These are phyloP conservation scores for Sporothrix protearum DNA, from an alignment of 2,329 filamentous ascomycete genomes.

Conservation along the genomic window DNA sequence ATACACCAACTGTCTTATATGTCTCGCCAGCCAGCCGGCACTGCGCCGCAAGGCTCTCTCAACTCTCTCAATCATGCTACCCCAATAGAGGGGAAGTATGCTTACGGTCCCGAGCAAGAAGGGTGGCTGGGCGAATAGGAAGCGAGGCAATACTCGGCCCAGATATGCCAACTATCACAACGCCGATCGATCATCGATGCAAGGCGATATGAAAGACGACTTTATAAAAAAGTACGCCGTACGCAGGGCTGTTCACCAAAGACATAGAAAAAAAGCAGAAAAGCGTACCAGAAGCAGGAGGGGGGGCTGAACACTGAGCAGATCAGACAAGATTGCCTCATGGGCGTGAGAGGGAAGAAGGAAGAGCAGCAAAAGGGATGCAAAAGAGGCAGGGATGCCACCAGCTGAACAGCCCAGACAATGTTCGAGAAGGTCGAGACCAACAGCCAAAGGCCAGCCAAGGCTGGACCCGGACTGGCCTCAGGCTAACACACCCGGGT, in stretches of 20 bases:
- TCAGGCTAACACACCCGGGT: neutral
- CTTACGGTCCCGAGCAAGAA: neutral
- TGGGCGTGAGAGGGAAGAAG: neutral
- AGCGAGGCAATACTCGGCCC: neutral
- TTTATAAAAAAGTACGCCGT: neutral
- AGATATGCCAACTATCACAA: neutral
- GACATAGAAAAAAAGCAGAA: neutral
- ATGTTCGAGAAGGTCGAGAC: neutral
- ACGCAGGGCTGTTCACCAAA: neutral
- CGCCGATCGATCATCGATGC: neutral
- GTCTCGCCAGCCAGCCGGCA: conserved; percentile 12
- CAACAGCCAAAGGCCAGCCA: neutral
- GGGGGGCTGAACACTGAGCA: neutral
- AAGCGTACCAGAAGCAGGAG: neutral
- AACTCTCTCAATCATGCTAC: neutral
- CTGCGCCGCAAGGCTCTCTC: neutral
- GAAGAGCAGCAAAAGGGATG: neutral
- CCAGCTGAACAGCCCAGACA: neutral
- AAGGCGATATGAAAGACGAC: neutral
- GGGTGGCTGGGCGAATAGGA: neutral
- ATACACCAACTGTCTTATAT: neutral
- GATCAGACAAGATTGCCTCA: neutral
- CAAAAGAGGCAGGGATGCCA: neutral
- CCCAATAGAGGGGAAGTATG: neutral
- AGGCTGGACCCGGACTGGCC: neutral